Percentiles rank a stretch among this genome's conserved stretches.
These are phyloP conservation scores for Talaromyces thailandensis DNA, from an alignment of 495 filamentous ascomycete species.

Conservation along the genomic window DNA sequence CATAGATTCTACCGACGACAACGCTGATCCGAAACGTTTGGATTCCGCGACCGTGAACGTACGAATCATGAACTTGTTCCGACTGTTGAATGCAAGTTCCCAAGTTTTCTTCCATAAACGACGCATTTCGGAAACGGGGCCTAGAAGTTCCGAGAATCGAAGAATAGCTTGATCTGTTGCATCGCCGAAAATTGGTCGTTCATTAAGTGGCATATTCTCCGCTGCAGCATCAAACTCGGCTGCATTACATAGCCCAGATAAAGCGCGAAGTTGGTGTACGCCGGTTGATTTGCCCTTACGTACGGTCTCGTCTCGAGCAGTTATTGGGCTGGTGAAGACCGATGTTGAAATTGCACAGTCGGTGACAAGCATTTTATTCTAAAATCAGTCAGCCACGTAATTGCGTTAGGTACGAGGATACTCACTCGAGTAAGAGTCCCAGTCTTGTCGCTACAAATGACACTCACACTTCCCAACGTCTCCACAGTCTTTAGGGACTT, in stretches of 20 bases:
- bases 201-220: slow-evolving; percentile 36
- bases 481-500: slow-evolving; percentile 66
- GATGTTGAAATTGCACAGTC: slow-evolving; percentile 28
- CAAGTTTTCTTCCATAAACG: slow-evolving; percentile 46
- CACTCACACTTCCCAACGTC: slow-evolving; percentile 60
- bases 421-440: slow-evolving; percentile 49
- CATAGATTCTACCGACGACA: slow-evolving; percentile 3
- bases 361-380: slow-evolving; percentile 42
- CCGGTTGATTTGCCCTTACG: not conserved
- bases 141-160: slow-evolving; percentile 54
- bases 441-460: slow-evolving; percentile 67
- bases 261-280: slow-evolving; percentile 14
- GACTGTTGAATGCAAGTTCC: slow-evolving; percentile 66
- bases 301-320: slow-evolving; percentile 27
- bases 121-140: slow-evolving; percentile 32
- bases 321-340: slow-evolving; percentile 20
- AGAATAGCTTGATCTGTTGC: slow-evolving; percentile 66
- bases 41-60: slow-evolving; percentile 6
- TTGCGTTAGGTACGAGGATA: not conserved
- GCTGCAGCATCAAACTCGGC: slow-evolving; percentile 58
- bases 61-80: slow-evolving; percentile 55
- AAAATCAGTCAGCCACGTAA: not conserved
- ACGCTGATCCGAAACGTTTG: not conserved
- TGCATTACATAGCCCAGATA: slow-evolving; percentile 52
- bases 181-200: slow-evolving; percentile 58